Base-by-base conservation (phyloP, 2,329 filamentous ascomycete species). In the Venturia nashicola region DNA sequence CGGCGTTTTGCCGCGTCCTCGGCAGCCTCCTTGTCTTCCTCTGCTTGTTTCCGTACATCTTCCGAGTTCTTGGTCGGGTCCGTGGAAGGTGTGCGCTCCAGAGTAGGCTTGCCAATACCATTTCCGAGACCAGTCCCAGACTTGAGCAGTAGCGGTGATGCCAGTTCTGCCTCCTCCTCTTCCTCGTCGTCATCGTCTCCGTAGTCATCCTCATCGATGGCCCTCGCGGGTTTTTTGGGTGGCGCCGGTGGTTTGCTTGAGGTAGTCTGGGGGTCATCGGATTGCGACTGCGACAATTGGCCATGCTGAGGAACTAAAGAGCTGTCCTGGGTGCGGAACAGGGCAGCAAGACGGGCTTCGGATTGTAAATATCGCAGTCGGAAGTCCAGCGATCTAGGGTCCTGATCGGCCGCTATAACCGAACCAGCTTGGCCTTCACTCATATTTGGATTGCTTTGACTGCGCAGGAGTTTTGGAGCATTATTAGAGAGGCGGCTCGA, bases 31-130 rank as follows among this genome's bases (percentile, higher is more conserved):
- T 94, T 94, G 69, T 91, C 90, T 72, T 96, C 90, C 75, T 97
- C 92, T 67, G 97, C 77, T 75, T 92, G 90, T 76, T 96, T 96
- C 71, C 94, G 90, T 74, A 91, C 89, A 79, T 96, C 90, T 72
- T 96, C 91, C 8, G 87, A 86, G 32, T 86, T 83, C 73, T 90
- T 91, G 64, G 84, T 79, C 76, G 83, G 78, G 70, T 83, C 73
- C 61, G 71, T 65, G 62, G 74, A 79, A 67, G 82, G 83, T 61
- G 76, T 73, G 34, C 85, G 67, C 79, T 85, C 68, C 82, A 87
- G 34, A 68, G 79, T 82, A 68, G 80, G 82, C 77, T 86, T 89
- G 71, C 83, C 87, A 55, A 85, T 61, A 77, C 74, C 68, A 75
- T 76, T 71, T 81, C 82, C 64, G 76, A 76, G 72, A 83, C 72